Evolutionary conservation across 805 yeast genomes (phyloP).

Genomic region (Hanseniaspora lindneri): DNA sequence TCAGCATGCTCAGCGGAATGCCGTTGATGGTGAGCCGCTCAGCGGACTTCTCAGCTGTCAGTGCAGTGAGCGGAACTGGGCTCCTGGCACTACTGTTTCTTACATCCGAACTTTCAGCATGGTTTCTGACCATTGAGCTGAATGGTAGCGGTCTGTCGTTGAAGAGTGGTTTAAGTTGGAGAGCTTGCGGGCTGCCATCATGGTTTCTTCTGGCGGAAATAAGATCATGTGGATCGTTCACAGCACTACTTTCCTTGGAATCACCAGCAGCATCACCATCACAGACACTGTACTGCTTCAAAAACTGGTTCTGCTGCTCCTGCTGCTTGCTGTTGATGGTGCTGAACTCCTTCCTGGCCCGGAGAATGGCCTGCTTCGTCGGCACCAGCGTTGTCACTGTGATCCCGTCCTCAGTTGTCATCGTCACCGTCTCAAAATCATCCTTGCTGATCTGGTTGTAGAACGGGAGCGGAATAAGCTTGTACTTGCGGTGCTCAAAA

Average conservation of each 20-base stretch:
- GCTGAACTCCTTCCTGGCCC: conserved; percentile 22
- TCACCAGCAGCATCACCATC: background rate
- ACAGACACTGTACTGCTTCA: conserved; percentile 10
- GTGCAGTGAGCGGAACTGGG: conserved; percentile 39
- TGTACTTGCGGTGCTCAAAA: conserved; percentile 21
- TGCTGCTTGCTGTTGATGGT: background rate
- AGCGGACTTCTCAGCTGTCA: background rate
- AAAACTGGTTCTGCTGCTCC: conserved; percentile 3
- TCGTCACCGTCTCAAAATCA: conserved; percentile 71
- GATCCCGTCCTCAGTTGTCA: conserved; percentile 86
- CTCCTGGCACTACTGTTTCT: conserved; percentile 33
- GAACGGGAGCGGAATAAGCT: conserved; percentile 69
- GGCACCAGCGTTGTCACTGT: conserved; percentile 83
- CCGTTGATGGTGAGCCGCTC: conserved; percentile 49
- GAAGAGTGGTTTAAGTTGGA: background rate
- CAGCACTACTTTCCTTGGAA: background rate
- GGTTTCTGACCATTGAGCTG: background rate
- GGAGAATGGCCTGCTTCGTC: conserved; percentile 57
- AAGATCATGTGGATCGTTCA: no score
- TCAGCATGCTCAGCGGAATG: conserved; percentile 58
- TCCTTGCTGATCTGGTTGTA: conserved; percentile 84
- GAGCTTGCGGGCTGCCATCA: background rate
- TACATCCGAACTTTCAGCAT: background rate
- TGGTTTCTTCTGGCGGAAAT: no score
- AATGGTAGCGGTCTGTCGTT: background rate